Percentiles rank a stretch among this genome's conserved stretches.
Evolutionary conservation across 345 rosid genomes (phyloP).

Genomic region (Anacardium occidentale): DNA sequence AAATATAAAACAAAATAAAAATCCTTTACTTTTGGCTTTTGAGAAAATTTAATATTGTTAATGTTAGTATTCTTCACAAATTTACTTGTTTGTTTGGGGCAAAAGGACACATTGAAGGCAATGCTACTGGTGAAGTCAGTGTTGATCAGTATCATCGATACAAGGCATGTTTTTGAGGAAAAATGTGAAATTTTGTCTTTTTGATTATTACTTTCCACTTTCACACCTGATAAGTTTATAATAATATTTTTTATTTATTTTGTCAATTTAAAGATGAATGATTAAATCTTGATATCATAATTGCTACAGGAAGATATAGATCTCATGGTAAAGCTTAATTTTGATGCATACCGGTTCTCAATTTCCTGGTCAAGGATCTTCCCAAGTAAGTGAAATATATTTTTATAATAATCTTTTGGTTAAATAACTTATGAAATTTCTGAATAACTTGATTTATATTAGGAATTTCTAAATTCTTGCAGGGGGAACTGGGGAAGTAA

Average conservation of each 20-base stretch:
- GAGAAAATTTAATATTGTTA: neutral
- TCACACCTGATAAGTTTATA: neutral
- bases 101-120: constrained; percentile 41
- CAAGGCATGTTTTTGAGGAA: no score
- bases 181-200: neutral
- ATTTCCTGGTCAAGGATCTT: constrained; percentile 61
- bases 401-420: neutral
- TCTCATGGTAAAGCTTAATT: constrained; percentile 44
- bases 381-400: constrained; percentile 29
- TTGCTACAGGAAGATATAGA: constrained; percentile 42
- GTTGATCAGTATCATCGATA: constrained; percentile 50
- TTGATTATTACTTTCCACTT: neutral
- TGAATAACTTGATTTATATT: neutral
- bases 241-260: neutral
- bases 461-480: neutral
- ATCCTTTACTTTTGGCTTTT: neutral
- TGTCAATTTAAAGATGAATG: no score
- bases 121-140: constrained; percentile 47
- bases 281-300: no score
- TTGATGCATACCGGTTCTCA: constrained; percentile 60
- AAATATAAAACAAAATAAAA: no score
- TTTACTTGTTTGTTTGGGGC: neutral
- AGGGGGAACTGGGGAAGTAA: constrained; percentile 61
- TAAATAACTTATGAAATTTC: neutral
- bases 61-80: neutral